Conservation (phyloP, 495 filamentous ascomycete species). For the Aspergillus panamensis region DNA sequence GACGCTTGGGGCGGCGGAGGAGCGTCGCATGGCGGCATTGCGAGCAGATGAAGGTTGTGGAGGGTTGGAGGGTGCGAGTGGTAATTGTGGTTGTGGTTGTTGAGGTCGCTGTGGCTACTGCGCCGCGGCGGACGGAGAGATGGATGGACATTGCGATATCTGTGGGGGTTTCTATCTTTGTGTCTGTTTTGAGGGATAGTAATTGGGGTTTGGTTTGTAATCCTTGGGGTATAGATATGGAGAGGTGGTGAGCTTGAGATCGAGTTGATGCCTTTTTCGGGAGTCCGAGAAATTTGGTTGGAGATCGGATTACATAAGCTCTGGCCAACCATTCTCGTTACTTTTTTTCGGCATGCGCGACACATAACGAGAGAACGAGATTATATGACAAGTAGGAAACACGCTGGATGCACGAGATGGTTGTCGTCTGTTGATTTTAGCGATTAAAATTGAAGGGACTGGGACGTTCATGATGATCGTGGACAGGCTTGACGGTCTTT, state of each 20-base stretch:
- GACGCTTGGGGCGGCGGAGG: constrained; percentile 78
- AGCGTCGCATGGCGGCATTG: constrained; percentile 81
- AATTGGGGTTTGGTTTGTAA: background rate
- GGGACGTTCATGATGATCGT: constrained; percentile 18
- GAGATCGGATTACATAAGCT: constrained; percentile 1
- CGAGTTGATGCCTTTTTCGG: background rate
- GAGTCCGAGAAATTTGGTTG: background rate
- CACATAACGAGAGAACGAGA: background rate
- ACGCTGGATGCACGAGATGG: background rate
- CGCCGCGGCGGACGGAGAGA: constrained; percentile 43
- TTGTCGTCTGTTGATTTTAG: background rate
- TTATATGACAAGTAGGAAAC: background rate
- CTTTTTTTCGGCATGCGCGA: background rate
- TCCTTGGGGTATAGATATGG: background rate
- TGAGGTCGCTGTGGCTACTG: constrained; percentile 23
- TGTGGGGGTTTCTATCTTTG: background rate
- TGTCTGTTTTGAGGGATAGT: background rate
- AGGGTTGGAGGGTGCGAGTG: constrained; percentile 23
- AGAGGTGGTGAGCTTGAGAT: background rate
- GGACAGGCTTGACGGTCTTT: constrained; percentile 5
- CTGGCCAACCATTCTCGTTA: background rate
- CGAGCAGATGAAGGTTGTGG: constrained; percentile 44
- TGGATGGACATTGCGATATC: constrained; percentile 36
- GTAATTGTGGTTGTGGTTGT: constrained; percentile 9
- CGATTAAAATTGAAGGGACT: background rate